Evolutionary conservation across 2,329 filamentous ascomycete genomes (phyloP).

Genomic region (Scopulariopsis brevicaulis): DNA sequence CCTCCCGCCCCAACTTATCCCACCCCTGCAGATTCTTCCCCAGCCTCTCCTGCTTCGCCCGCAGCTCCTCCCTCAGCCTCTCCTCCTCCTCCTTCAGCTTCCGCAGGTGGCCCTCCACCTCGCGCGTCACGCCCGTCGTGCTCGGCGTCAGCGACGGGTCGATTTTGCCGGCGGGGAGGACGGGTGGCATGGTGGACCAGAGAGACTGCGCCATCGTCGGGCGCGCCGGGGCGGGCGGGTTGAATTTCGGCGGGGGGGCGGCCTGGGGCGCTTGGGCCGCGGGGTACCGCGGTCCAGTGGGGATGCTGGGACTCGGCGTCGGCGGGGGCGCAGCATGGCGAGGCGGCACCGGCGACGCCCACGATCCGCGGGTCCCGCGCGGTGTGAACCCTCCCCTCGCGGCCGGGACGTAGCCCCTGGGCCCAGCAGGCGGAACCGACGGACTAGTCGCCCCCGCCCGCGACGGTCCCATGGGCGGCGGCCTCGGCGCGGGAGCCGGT

Average conservation of each 20-base stretch:
- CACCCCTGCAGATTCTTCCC: slow-evolving; percentile 39
- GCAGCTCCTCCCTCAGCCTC: slow-evolving; percentile 39
- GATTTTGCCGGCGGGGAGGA: slow-evolving; percentile 42
- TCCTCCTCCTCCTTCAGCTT: slow-evolving; percentile 48
- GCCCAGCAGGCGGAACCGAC: slow-evolving; percentile 39
- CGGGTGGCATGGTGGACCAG: slow-evolving; percentile 35
- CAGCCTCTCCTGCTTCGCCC: slow-evolving; percentile 40
- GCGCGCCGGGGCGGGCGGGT: slow-evolving; percentile 40
- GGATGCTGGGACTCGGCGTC: slow-evolving; percentile 26
- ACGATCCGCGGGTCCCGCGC: slow-evolving; percentile 33
- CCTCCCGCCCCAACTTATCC: slow-evolving; percentile 43
- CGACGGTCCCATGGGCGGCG: slow-evolving; percentile 2
- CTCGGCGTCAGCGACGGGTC: slow-evolving; percentile 33
- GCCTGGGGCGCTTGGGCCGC: slow-evolving; percentile 13
- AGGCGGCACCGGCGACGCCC: slow-evolving; percentile 17
- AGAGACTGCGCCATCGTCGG: slow-evolving; percentile 40
- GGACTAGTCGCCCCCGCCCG: slow-evolving; percentile 20
- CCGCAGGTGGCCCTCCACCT: slow-evolving; percentile 40
- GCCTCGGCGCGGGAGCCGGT: not conserved
- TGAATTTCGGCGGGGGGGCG: slow-evolving; percentile 33
- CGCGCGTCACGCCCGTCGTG: slow-evolving; percentile 33
- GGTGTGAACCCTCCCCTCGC: slow-evolving; percentile 29
- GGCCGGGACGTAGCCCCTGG: slow-evolving; percentile 38
- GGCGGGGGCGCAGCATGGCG: slow-evolving; percentile 11
- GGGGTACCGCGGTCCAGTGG: slow-evolving; percentile 33